Evolutionary conservation across 1,284 basidiomycete species (phyloP).

Genomic region (Sporisorium sorghi): DNA sequence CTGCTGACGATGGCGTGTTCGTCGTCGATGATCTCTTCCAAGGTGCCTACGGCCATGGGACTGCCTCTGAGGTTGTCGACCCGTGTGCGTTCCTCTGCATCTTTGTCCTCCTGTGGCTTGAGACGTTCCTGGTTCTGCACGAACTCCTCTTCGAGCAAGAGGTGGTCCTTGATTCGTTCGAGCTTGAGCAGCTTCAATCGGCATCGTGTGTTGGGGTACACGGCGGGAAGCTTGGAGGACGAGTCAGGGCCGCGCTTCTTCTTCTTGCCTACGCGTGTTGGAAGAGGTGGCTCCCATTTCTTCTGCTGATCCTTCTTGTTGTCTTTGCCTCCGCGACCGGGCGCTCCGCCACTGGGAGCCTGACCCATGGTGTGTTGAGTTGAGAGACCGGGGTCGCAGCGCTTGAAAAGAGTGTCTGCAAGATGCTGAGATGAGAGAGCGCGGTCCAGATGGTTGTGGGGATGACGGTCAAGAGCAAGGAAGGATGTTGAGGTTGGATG

Average conservation of each 20-base stretch:
- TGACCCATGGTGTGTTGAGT: constrained; percentile 53
- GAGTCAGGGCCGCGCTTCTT: constrained; percentile 89
- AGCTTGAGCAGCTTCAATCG: constrained; percentile 94
- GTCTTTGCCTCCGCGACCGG: constrained; percentile 61
- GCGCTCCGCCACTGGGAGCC: constrained; percentile 58
- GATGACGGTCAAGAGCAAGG: background rate
- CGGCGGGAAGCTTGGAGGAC: constrained; percentile 89
- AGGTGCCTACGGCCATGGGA: constrained; percentile 95
- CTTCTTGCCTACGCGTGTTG: constrained; percentile 96
- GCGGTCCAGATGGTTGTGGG: background rate
- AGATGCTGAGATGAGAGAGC: background rate
- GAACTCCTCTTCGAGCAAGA: constrained; percentile 97
- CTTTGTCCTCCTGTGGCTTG: constrained; percentile 84
- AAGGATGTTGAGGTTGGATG: background rate
- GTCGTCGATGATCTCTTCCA: constrained; percentile 99
- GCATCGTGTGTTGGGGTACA: constrained; percentile 94
- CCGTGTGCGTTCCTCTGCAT: constrained; percentile 90
- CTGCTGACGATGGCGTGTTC: constrained; percentile 99
- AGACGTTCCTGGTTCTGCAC: constrained; percentile 87
- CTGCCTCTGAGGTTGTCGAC: constrained; percentile 95
- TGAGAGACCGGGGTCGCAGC: background rate
- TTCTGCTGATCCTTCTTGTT: constrained; percentile 75
- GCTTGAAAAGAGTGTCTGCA: background rate
- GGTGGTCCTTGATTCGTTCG: constrained; percentile 97
- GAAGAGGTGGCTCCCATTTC: constrained; percentile 99